These are phyloP conservation scores for Brassica nigra DNA, from an alignment of 345 rosid genomes.

Conservation along the genomic window DNA sequence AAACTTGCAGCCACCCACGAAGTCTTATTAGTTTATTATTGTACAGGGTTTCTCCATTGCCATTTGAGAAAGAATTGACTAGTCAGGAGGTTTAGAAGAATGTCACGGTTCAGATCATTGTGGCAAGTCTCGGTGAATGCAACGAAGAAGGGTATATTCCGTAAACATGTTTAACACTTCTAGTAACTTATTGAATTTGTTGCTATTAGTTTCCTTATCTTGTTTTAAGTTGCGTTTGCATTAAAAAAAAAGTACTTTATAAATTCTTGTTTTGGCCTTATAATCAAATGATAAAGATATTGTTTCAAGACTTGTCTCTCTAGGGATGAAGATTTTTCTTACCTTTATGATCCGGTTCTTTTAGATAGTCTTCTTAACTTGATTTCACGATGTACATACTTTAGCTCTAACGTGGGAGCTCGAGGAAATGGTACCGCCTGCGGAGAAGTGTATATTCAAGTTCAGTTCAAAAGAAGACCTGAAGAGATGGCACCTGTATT, in stretches of 20 bases:
- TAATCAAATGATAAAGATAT: background rate
- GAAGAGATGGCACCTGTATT: slow-evolving; percentile 86
- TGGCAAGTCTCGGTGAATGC: slow-evolving; percentile 81
- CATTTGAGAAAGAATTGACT: slow-evolving; percentile 7
- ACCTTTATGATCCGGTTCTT: background rate
- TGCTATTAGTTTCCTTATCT: background rate
- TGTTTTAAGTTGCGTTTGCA: background rate
- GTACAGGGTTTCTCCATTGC: slow-evolving; percentile 5
- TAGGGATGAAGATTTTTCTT: background rate
- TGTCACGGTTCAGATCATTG: slow-evolving; percentile 75
- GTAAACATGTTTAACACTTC: slow-evolving; percentile 4
- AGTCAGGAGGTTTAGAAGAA: slow-evolving; percentile 31
- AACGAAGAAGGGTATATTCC: slow-evolving; percentile 69
- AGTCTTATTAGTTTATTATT: background rate
- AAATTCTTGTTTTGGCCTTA: background rate
- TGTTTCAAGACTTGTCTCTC: slow-evolving; percentile 3
- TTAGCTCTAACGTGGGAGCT: slow-evolving; percentile 81
- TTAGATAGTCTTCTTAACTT: slow-evolving; percentile 2
- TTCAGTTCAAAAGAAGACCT: slow-evolving; percentile 79
- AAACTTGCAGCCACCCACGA: background rate
- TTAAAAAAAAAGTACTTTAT: background rate
- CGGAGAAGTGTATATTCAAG: slow-evolving; percentile 66
- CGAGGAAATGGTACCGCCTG: slow-evolving; percentile 85
- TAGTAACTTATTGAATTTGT: background rate
- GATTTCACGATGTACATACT: slow-evolving; percentile 17